Conservation (phyloP, 176 grass and related monocot genomes). For the Musa schizocarpa region DNA sequence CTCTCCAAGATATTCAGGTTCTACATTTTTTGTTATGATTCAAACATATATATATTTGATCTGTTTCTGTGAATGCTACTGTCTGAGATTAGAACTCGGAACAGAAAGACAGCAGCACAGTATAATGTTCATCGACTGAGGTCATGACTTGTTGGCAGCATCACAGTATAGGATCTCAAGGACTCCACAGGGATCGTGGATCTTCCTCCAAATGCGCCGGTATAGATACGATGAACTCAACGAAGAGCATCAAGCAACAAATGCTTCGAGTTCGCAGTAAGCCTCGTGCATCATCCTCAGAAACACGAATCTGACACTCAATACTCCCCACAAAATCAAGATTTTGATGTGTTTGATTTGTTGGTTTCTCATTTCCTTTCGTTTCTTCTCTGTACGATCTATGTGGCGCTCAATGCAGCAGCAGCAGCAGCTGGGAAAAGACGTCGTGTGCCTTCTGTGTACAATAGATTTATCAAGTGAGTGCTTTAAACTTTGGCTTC, state of each 20-base stretch:
- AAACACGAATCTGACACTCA: too few relatives aligned
- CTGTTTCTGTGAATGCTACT: background rate
- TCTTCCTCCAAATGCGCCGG: conserved; percentile 35
- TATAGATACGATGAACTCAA: conserved; percentile 29
- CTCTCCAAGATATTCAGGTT: conserved; percentile 39
- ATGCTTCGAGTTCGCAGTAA: conserved; percentile 44
- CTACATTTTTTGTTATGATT: conserved; percentile 1
- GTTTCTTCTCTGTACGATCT: too few relatives aligned
- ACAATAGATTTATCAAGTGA: conserved; percentile 72
- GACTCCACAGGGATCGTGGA: conserved; percentile 27
- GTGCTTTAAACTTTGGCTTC: conserved; percentile 5
- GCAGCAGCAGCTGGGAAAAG: conserved; percentile 44
- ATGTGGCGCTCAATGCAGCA: background rate
- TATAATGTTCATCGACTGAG: too few relatives aligned
- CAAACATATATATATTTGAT: background rate
- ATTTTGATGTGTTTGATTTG: too few relatives aligned
- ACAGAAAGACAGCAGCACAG: conserved; percentile 18
- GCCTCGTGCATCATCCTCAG: background rate
- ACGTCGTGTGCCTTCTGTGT: conserved; percentile 55
- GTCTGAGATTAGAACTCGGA: background rate
- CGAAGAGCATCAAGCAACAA: conserved; percentile 24
- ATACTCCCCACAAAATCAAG: too few relatives aligned
- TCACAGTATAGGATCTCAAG: conserved; percentile 28
- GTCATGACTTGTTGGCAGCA: conserved; percentile 5
- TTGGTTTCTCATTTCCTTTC: too few relatives aligned